Evolutionary conservation across 1,139 yeast genomes (phyloP), one percentile per base, ranked within the genome.

Genomic region (Kodamaea anthophila): DNA sequence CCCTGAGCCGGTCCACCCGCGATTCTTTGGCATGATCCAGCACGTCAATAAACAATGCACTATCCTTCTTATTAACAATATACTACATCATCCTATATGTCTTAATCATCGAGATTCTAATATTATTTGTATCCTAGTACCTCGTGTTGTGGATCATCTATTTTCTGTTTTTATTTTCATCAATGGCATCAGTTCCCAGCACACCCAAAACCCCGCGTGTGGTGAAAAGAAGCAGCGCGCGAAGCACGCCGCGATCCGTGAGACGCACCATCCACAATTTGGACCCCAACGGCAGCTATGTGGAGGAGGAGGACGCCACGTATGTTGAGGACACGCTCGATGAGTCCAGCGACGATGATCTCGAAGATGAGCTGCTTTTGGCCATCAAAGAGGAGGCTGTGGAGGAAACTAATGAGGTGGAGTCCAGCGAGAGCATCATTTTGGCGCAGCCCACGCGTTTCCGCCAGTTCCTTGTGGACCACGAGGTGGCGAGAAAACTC

Each of bases 401-500:
- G 12, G 18, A 16, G 18, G 34, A 36, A 21, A 39, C 42, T 3
- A 36, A 34, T 3, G 41, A 31, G 18, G 23, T 23, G 10, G 27
- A 20, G 4, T 41, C 34, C 5, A 21, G 28, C 14, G 10, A 13
- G 14, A 26, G 18, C 11, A 18, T 31, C 3, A 19, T 24, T 7
- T 28, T 31, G 15, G 15, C 13, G 8, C 35, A 29, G 16, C 34
- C 30, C 11, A 32, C 30, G 8, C 35, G 34, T 39, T 64, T 76
- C 46, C 67, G 73, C 14, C 64, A 64, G 30, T 75, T 77, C 42
- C 54, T 79, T 23, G 70, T 77, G 22, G 83, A 82, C 47, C 91
- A 91, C 50, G 98, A 91, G 53, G 65, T 91, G 13, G 93, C 95
- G 3, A 71, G 98, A 45, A 91, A 91, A 53, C 60, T 71, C 4